phyloP scores from a whole-genome alignment of 2,329 filamentous ascomycete species.

The Onygena corvina region DNA sequence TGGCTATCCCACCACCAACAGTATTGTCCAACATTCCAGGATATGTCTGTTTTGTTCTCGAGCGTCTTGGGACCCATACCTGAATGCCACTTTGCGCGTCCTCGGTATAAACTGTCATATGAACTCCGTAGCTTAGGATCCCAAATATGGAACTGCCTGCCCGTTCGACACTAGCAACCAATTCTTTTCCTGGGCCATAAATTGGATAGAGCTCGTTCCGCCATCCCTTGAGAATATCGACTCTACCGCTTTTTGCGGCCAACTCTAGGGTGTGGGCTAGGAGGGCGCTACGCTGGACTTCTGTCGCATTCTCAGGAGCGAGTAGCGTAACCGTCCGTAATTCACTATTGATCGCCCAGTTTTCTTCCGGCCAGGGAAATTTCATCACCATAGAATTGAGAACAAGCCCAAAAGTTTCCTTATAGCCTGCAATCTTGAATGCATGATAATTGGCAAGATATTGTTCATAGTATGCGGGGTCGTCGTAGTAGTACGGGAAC shows the following conservation, averaged over 20 bases:
- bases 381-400: slow-evolving; percentile 36
- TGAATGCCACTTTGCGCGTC: slow-evolving; percentile 48
- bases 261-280: slow-evolving; percentile 49
- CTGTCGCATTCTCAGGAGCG: slow-evolving; percentile 43
- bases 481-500: slow-evolving; percentile 61
- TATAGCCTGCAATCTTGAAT: slow-evolving; percentile 55
- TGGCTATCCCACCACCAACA: slow-evolving; percentile 73
- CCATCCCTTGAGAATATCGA: slow-evolving; percentile 67
- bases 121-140: slow-evolving; percentile 64
- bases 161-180: slow-evolving; percentile 66
- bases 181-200: slow-evolving; percentile 48
- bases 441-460: slow-evolving; percentile 46
- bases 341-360: slow-evolving; percentile 47
- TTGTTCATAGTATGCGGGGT: slow-evolving; percentile 45
- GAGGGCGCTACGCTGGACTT: slow-evolving; percentile 49
- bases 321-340: slow-evolving; percentile 52
- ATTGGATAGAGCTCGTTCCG: slow-evolving; percentile 69
- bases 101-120: slow-evolving; percentile 62
- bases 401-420: slow-evolving; percentile 51
- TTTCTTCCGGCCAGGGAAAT: slow-evolving; percentile 43
- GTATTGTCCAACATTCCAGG: slow-evolving; percentile 90
- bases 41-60: slow-evolving; percentile 71
- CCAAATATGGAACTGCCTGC: slow-evolving; percentile 62
- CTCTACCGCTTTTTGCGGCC: slow-evolving; percentile 59
- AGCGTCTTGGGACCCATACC: slow-evolving; percentile 73